These are phyloP conservation scores for Suillus subalutaceus DNA, from an alignment of 768 basidiomycete species.

Conservation along the genomic window DNA sequence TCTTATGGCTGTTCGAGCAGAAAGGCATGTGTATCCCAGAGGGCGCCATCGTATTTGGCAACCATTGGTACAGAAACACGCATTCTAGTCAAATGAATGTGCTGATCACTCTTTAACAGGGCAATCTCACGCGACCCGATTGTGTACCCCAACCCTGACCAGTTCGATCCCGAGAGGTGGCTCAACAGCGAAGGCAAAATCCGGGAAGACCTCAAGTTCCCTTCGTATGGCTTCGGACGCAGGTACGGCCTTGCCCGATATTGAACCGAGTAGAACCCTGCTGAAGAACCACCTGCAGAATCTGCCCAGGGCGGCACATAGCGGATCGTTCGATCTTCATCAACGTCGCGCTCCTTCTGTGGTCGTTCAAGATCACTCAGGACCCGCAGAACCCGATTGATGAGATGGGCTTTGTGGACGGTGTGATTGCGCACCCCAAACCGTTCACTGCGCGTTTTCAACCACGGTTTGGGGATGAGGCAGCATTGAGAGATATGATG, in stretches of 20 bases:
- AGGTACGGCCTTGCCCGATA: slow-evolving; percentile 22
- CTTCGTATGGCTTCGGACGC: slow-evolving; percentile 58
- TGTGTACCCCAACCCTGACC: slow-evolving; percentile 59
- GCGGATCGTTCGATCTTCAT: slow-evolving; percentile 64
- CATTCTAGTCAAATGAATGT: not conserved
- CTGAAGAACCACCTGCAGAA: slow-evolving; percentile 31
- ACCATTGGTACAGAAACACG: slow-evolving; percentile 31
- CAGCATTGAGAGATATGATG: slow-evolving; percentile 29
- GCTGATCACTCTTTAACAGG: slow-evolving; percentile 30
- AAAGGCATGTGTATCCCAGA: slow-evolving; percentile 39
- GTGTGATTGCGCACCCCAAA: slow-evolving; percentile 63
- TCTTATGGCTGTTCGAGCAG: slow-evolving; percentile 22
- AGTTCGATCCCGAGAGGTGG: slow-evolving; percentile 64
- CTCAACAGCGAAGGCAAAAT: slow-evolving; percentile 40
- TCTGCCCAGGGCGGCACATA: slow-evolving; percentile 69
- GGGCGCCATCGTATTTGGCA: slow-evolving; percentile 37
- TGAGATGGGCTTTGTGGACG: slow-evolving; percentile 60
- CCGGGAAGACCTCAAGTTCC: slow-evolving; percentile 53
- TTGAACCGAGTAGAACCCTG: not conserved
- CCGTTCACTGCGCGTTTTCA: slow-evolving; percentile 63
- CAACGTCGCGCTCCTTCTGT: slow-evolving; percentile 63
- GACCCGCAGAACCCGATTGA: slow-evolving; percentile 62
- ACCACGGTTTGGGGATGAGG: slow-evolving; percentile 39
- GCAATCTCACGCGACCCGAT: slow-evolving; percentile 56
- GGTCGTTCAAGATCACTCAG: slow-evolving; percentile 61